Base-by-base conservation (phyloP, 495 filamentous ascomycete genomes). In the Xylaria grammica region DNA sequence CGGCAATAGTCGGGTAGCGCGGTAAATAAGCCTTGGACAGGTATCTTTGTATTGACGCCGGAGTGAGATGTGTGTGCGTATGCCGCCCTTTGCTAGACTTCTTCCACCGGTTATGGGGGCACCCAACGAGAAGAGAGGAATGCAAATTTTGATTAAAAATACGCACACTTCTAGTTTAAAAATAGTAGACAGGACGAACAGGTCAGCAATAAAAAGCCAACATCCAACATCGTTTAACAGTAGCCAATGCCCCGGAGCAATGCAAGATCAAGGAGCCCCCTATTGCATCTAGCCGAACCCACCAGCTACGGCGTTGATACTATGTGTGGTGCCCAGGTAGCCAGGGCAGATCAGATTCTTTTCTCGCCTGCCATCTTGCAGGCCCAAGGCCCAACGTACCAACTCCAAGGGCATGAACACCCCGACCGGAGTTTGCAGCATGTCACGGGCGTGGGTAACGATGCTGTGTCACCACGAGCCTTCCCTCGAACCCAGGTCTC, bases 381-480 rank as follows among this genome's bases (percentile, higher is more conserved):
- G 38, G 11, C 13, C 17, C 26, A 57, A 24, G 3, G 30, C 30
- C 4, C 32, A 36, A 11, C 4, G 32, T 5, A 36, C 11, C 32
- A 5, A 38, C 20, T 40, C 32, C 38, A 17, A 26, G 34, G 17
- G 49, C 49, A 61, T 60, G 32, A 40, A 60, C 22, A 26, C 38
- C 40, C 38, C 34, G 29, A 26, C 30, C 20, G 17, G 20, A 17
- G 36, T 45, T 29, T 53, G 32, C 49, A 53, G 38, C 42, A 32
- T 50, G 38, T 26, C 40, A 58, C 27, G 50, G 32, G 27, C 8
- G 61, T 40, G 30, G 42, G 42, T 63, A 40, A 46, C 40, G 40
- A 63, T 34, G 52, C 40, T 26, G 46, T 49, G 45, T 58, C 45
- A 64, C 50, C 62, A 51, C 15, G 15, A 24, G 24, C 34, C 38